A percentile compares a stretch with the other conserved stretches of the same genome.
Conservation (phyloP, 257 asterid genomes). For the Scutellaria barbata region DNA sequence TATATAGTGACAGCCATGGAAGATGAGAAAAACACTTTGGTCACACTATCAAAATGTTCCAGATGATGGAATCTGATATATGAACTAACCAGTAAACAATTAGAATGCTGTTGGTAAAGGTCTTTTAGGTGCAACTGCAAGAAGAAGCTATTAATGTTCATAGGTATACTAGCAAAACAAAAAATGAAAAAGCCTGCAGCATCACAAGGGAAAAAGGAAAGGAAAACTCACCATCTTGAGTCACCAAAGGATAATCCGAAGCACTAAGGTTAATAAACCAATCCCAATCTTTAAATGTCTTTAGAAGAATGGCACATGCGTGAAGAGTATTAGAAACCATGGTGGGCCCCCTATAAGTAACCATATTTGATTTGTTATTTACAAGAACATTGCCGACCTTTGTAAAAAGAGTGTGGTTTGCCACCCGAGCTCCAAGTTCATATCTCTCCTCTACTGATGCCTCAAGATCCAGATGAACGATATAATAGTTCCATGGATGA, state of each 20-base stretch:
- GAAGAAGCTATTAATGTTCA: conserved; percentile 28
- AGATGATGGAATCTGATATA: conserved; percentile 11
- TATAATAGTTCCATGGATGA: conserved; percentile 89
- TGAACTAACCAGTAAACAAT: conserved; percentile 82
- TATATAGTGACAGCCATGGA: neutral
- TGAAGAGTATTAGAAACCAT: conserved; percentile 97
- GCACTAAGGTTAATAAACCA: conserved; percentile 99
- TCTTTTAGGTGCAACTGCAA: conserved; percentile 66
- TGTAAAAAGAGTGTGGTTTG: conserved; percentile 54
- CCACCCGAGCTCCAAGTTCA: conserved; percentile 63
- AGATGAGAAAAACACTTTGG: neutral
- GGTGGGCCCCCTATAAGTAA: conserved; percentile 94
- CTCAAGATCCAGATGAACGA: conserved; percentile 89
- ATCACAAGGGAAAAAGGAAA: neutral
- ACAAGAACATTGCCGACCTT: conserved; percentile 74
- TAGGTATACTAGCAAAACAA: neutral
- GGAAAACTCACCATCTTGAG: conserved; percentile 86
- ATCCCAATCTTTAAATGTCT: conserved; percentile 82
- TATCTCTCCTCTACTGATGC: conserved; percentile 77
- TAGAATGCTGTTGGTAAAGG: conserved; percentile 75
- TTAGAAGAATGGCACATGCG: conserved; percentile 88
- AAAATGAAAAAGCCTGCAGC: conserved; percentile 16
- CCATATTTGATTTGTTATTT: conserved; percentile 82
- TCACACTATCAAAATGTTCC: neutral
- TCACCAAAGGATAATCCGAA: conserved; percentile 98